Percentiles rank a stretch among this genome's conserved stretches.
Conservation (phyloP, 1,284 basidiomycete genomes). For the Acaromyces ingoldii region DNA sequence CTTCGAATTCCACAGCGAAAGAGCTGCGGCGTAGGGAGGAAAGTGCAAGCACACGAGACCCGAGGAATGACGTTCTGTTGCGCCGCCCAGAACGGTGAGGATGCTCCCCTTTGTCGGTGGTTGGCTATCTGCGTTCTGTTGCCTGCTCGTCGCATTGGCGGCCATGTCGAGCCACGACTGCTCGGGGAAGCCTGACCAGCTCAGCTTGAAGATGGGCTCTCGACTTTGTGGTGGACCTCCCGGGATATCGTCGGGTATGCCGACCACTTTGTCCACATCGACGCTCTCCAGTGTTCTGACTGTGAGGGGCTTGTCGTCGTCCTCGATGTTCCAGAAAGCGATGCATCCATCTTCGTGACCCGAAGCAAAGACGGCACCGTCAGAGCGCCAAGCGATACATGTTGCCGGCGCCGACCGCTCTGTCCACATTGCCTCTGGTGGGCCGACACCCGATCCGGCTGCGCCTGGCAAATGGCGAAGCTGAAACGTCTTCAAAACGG, state of each 20-base stretch:
- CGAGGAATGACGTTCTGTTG: conserved; percentile 56
- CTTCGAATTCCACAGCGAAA: conserved; percentile 52
- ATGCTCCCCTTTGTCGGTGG: conserved; percentile 15
- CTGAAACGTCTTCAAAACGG: conserved; percentile 35
- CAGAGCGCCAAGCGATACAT: conserved; percentile 64
- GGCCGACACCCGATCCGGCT: conserved; percentile 55
- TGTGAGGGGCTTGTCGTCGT: conserved; percentile 72
- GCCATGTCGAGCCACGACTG: conserved; percentile 38
- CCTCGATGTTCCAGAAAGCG: conserved; percentile 77
- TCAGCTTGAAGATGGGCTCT: conserved; percentile 82
- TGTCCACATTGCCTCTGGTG: conserved; percentile 57
- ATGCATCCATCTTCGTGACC: conserved; percentile 82
- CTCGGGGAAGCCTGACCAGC: conserved; percentile 59
- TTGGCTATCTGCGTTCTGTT: neutral
- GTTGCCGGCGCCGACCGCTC: conserved; percentile 71
- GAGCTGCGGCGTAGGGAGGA: conserved; percentile 64
- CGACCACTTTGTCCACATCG: conserved; percentile 33
- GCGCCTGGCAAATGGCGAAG: conserved; percentile 42
- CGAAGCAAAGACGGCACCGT: conserved; percentile 57
- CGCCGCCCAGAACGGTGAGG: conserved; percentile 73
- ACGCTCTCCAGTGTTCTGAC: conserved; percentile 57
- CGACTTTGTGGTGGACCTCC: conserved; percentile 10
- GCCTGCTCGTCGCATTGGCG: conserved; percentile 8
- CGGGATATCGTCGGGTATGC: conserved; percentile 5
- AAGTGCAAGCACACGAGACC: conserved; percentile 70